Percentiles rank a stretch among this genome's conserved stretches.
phyloP scores from a whole-genome alignment of 164 flowering plant genomes.

The Liquidambar formosana region DNA sequence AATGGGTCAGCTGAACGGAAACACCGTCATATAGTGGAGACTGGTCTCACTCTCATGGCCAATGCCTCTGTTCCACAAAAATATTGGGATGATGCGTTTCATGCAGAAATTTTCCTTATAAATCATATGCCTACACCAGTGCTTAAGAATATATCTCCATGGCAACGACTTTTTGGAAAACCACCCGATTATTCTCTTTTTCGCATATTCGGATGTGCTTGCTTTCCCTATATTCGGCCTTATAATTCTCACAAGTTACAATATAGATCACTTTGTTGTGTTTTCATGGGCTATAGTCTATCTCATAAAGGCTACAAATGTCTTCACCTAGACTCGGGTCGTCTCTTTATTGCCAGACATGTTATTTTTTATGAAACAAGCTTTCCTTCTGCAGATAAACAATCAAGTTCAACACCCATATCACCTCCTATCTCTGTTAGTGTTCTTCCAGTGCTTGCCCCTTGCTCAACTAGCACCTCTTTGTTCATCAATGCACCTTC shows the following conservation, averaged over 20 bases:
- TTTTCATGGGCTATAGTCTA: slow-evolving; percentile 14
- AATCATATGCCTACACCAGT: slow-evolving; percentile 15
- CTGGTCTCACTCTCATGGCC: slow-evolving; percentile 11
- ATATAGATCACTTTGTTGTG: not conserved
- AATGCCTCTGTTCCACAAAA: slow-evolving; percentile 1
- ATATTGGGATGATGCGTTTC: slow-evolving; percentile 24
- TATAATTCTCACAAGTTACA: slow-evolving; percentile 4
- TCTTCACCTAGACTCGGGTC: not conserved
- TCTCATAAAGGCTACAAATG: slow-evolving; percentile 5
- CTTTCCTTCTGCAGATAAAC: slow-evolving; percentile 5
- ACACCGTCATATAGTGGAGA: slow-evolving; percentile 16
- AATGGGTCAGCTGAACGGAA: slow-evolving; percentile 11
- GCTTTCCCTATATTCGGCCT: slow-evolving; percentile 9
- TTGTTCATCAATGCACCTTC: not conserved
- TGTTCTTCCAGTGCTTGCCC: not conserved
- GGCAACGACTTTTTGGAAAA: not conserved
- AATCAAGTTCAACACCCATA: no score
- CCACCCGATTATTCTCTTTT: slow-evolving; percentile 5
- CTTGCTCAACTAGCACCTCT: not conserved
- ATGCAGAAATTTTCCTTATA: slow-evolving; percentile 11
- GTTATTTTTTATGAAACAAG: slow-evolving; percentile 11
- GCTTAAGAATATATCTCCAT: not conserved
- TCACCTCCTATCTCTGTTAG: not conserved
- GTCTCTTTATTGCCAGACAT: not conserved
- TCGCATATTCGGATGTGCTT: not conserved